Conservation (phyloP, 345 rosid genomes). For the Eucalyptus pauciflora region DNA sequence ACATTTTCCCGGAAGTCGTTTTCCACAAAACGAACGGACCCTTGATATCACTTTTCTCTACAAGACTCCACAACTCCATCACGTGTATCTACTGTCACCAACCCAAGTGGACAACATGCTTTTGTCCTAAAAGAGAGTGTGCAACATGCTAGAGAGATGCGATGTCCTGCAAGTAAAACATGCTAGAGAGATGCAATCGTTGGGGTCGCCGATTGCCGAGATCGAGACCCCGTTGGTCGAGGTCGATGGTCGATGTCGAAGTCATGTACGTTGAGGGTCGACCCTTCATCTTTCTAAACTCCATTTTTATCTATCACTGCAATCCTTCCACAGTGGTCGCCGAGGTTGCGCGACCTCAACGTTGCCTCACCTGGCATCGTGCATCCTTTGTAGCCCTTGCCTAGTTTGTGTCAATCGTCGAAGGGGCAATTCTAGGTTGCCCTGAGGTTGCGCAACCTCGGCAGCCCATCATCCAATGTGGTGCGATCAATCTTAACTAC, state of each 20-base stretch:
- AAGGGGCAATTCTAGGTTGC: neutral
- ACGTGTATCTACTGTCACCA: neutral
- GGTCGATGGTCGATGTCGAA: neutral
- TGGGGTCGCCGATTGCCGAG: no score
- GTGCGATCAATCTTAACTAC: neutral
- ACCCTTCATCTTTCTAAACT: no score
- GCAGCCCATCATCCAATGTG: neutral
- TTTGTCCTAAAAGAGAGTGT: no score
- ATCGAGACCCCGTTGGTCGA: neutral
- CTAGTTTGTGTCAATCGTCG: neutral
- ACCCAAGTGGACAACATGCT: neutral
- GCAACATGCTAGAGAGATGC: no score
- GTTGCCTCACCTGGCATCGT: neutral
- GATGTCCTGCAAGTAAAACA: no score
- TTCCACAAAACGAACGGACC: no score
- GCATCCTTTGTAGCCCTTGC: neutral
- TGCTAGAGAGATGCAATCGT: no score
- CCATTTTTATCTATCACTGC: no score
- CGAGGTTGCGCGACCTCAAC: neutral
- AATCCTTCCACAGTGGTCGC: no score
- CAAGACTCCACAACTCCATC: neutral
- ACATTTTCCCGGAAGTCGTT: no score
- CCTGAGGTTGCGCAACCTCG: neutral
- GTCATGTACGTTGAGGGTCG: neutral
- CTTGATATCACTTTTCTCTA: neutral